phyloP scores from a whole-genome alignment of 129 eudicot species.

The Sambucus nigra region DNA sequence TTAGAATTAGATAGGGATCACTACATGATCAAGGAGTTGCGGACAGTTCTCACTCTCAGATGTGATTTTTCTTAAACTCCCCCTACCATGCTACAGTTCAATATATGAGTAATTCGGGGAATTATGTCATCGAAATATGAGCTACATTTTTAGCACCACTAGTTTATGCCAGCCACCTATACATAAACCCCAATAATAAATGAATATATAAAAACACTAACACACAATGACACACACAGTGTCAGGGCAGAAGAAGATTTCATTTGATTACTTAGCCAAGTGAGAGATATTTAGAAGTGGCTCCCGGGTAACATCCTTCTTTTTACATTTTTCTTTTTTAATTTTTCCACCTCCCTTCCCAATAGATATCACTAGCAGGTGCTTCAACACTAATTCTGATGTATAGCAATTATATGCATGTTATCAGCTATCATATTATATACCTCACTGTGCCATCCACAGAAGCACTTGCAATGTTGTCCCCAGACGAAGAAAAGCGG shows the following conservation, averaged over 20 bases:
- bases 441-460: conserved; percentile 97
- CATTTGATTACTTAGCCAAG: no score
- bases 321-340: neutral
- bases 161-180: no score
- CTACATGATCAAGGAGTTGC: conserved; percentile 4
- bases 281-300: neutral
- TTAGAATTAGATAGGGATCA: neutral
- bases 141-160: no score
- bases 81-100: no score
- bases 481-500: conserved; percentile 90
- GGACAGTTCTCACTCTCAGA: no score
- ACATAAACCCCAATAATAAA: no score
- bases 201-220: no score
- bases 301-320: neutral
- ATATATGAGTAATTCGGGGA: no score
- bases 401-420: conserved; percentile 4
- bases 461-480: conserved; percentile 98
- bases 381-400: neutral
- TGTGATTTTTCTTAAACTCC: no score
- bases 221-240: no score
- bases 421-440: neutral
- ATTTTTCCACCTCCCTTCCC: neutral
- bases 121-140: no score
- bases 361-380: conserved; percentile 3
- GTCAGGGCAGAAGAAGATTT: no score